Conservation (phyloP, 257 asterid species). For the Ocimum tenuiflorum region DNA sequence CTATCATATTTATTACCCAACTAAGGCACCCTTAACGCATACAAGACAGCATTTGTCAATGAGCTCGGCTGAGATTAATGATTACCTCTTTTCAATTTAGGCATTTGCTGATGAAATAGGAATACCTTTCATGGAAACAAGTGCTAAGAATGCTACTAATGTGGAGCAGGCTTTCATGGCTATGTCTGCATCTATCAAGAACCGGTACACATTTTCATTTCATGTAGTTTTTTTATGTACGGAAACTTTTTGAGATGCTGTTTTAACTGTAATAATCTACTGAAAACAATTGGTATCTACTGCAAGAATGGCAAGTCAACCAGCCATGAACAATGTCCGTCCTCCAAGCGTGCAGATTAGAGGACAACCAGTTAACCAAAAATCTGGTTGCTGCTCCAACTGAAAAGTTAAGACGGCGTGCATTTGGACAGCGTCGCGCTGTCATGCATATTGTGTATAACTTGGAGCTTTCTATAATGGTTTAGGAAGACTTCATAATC, state of each 20-base stretch:
- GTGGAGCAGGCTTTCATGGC: constrained; percentile 65
- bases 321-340: constrained; percentile 58
- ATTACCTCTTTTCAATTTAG: constrained; percentile 20
- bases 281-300: neutral
- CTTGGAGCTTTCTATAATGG: constrained; percentile 18
- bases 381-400: constrained; percentile 76
- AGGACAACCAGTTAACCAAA: constrained; percentile 80
- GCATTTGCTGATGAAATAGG: constrained; percentile 62
- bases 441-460: constrained; percentile 30
- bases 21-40: neutral
- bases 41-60: neutral
- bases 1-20: too few species aligned
- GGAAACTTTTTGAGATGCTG: neutral
- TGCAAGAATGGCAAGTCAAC: constrained; percentile 92
- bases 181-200: constrained; percentile 48
- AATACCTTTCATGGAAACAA: constrained; percentile 58
- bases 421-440: neutral
- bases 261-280: neutral
- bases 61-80: neutral
- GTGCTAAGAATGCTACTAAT: constrained; percentile 53
- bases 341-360: constrained; percentile 80
- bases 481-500: constrained; percentile 23
- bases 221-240: neutral
- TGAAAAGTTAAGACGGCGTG: constrained; percentile 21
- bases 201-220: constrained; percentile 28